Evolutionary conservation across 306 rosid species (phyloP), one percentile per base, ranked within the genome.

Genomic region (Lathyrus oleraceus): DNA sequence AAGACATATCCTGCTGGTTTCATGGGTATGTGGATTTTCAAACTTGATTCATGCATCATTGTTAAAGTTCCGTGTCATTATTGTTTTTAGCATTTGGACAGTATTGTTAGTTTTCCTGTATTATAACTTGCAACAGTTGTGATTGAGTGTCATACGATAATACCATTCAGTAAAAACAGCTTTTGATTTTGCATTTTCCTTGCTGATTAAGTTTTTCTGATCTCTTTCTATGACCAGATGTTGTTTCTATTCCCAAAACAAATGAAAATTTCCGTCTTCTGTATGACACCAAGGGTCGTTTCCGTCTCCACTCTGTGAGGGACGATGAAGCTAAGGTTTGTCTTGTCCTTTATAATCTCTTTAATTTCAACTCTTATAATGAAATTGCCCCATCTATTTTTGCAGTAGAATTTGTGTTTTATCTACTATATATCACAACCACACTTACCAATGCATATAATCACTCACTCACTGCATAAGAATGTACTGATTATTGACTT

Each of bases 301-400:
- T 84, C 85, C 89, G 87, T 65, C 84, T 84, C 65, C 89, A 87
- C 73, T 78, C 91, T 1, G 14, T 90, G 17, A 86, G 87, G 76
- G 96, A 90, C 58, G 94, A 90, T 3, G 91, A 87, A 79, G 85
- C 94, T 10, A 90, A 86, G 94, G 94, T 90, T 19, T 10, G 69
- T 68, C 23, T 48, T 16, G 2, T 79, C 39, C 16, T 61, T 42
- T 5, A 38, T 14, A 74, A 49, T 51, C 19, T 42, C 47, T 57
- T 0, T 65, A 27, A 23, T 36, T 36, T 44, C 39, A 21, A 23
- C 5, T 5, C 5, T 13, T 23, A 38, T 56, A 32, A 16, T 54
- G 32, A 10, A 53, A 20, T 53, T 10, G 7, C 14, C 28, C 28
- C n/a, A 3, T 53, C 32, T 53, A 10, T 21, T 53, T 51, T 53